Evolutionary conservation across 257 asterid genomes (phyloP), one percentile per base, ranked within the genome.

Genomic region (Solanum bulbocastanum): DNA sequence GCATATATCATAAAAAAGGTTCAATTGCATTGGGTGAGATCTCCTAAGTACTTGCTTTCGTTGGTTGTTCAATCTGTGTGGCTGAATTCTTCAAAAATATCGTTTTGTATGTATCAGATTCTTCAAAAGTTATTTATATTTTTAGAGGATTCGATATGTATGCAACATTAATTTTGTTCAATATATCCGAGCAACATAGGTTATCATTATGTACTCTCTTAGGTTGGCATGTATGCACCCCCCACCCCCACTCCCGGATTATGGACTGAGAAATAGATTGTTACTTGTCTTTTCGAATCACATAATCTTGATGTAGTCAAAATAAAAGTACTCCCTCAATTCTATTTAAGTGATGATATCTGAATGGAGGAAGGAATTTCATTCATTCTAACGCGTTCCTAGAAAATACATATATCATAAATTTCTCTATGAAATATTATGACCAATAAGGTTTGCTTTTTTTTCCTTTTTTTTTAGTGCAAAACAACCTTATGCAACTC

Each of bases 11-110:
- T 60, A 14, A 40, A 76, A 60, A 89, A 84, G 90, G 87, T 13
- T 15, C 60, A 7, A 25, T 40, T 8, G 95, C 96, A 90, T 89
- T 20, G 90, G 91, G 96, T 93, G 96, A 95, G 93, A 94, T 93
- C 94, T 94, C 89, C 81, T 14, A 88, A 89, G 96, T 94, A 93
- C 95, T 95, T 89, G 94, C 86, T 85, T 84, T 84, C n/a, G 18
- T 84, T 37, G 39, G 62, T 22, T 22, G 33, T 37, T 75, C 1
- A 7, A 3, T 11, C 1, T 75, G 25, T 37, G 6, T 23, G 37
- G 56, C 1, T 2, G 33, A 11, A 10, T 22, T 75, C 8, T 75
- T 37, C 0, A 11, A 37, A 11, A 75, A 37, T 37, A 5, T 74
- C 16, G 0, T 37, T 39, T 3, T 5, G 1, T 75, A 37, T 37